Evolutionary conservation across 371 early-diverging fungal genomes (phyloP).

Genomic region (Lichtheimia corymbifera): DNA sequence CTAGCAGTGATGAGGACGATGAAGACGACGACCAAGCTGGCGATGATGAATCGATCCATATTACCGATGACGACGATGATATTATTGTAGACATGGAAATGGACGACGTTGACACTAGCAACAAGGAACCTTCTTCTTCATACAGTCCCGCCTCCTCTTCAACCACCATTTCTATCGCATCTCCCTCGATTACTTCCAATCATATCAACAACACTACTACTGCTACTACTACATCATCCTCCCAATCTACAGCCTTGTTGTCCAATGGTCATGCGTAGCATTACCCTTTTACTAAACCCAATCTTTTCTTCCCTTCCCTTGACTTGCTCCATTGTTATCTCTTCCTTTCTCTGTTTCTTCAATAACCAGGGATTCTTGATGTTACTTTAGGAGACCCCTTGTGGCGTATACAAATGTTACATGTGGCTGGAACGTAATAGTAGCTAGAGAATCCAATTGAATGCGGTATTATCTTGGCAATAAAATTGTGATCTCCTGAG

Average conservation of each 20-base stretch:
- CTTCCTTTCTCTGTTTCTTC: too few relatives aligned
- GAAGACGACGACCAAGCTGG: conserved; percentile 10
- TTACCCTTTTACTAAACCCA: not conserved
- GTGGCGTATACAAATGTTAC: not conserved
- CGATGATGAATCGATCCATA: conserved; percentile 17
- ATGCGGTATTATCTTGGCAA: too few relatives aligned
- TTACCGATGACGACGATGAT: conserved; percentile 20
- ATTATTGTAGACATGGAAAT: conserved; percentile 11
- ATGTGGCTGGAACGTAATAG: too few relatives aligned
- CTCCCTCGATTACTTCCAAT: too few relatives aligned
- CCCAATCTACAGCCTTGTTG: not conserved
- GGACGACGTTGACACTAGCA: not conserved
- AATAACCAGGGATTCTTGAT: too few relatives aligned
- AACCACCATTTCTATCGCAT: too few relatives aligned
- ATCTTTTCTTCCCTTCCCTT: not conserved
- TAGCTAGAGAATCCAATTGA: too few relatives aligned
- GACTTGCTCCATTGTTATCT: not conserved
- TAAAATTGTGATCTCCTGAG: too few relatives aligned
- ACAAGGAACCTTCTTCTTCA: not conserved
- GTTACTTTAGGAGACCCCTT: not conserved
- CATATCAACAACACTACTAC: not conserved
- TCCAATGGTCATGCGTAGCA: not conserved
- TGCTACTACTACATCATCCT: not conserved
- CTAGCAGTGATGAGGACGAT: not conserved
- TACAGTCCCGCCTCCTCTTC: too few relatives aligned